phyloP scores from a whole-genome alignment of 257 asterid genomes.

The Datura wrightii region DNA sequence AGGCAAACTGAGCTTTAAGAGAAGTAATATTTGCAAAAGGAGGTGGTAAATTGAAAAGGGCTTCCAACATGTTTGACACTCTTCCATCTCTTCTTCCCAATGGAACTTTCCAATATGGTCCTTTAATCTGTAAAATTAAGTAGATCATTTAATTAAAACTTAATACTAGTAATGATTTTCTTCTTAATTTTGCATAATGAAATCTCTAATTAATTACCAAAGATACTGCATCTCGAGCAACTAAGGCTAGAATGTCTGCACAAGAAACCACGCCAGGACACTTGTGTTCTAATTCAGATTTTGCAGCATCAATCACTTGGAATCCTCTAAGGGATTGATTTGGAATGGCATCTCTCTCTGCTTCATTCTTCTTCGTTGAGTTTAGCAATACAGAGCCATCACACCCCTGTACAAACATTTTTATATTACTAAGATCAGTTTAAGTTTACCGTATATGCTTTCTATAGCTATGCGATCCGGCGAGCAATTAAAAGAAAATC shows the following conservation, averaged over 20 bases:
- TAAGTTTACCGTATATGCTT: no score
- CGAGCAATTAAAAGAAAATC: not conserved
- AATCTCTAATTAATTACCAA: constrained; percentile 37
- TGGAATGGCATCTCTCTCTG: constrained; percentile 50
- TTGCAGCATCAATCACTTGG: constrained; percentile 54
- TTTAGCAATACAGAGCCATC: constrained; percentile 55
- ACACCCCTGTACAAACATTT: constrained; percentile 45
- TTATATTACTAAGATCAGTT: not conserved
- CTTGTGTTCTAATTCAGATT: constrained; percentile 46
- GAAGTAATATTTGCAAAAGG: constrained; percentile 27
- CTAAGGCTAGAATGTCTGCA: constrained; percentile 56
- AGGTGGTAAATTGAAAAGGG: constrained; percentile 22
- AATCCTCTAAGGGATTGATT: constrained; percentile 55
- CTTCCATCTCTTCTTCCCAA: constrained; percentile 36
- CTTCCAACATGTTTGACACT: constrained; percentile 20
- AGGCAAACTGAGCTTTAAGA: constrained; percentile 28
- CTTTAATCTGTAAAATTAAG: constrained; percentile 8
- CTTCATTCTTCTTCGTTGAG: constrained; percentile 47
- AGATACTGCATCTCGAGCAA: constrained; percentile 56
- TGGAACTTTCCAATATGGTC: constrained; percentile 32
- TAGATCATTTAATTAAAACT: not conserved
- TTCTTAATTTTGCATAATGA: not conserved
- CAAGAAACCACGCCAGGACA: constrained; percentile 65
- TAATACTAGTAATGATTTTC: not conserved
- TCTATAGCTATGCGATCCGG: not conserved